Base-by-base conservation (phyloP, 805 yeast species). In the Wickerhamiella nectarea region DNA sequence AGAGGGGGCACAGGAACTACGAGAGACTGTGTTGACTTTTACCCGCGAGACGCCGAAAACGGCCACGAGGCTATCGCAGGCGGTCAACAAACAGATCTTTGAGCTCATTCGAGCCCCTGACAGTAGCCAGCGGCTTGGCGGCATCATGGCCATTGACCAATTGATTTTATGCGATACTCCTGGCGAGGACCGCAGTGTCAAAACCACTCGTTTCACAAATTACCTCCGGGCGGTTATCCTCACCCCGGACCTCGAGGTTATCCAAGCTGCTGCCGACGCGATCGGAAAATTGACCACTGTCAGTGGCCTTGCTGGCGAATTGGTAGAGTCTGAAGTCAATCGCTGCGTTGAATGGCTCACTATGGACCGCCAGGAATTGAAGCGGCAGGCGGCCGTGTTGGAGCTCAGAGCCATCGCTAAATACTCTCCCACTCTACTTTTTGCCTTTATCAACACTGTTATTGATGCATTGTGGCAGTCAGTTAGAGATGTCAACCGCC, bases 321-420 rank as follows among this genome's bases (percentile, higher is more conserved):
- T 89, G 59, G 95, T 91, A 21, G 96, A 89, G 49, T 81, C 76
- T 53, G 95, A 89, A 59, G 91, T 91, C 7, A 83, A 80, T 56
- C 71, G 82, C 39, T 84, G 95, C 33, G 69, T 89, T 41, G 98
- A 91, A 60, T 80, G 95, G 89, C 70, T 89, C 19, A 82, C 84
- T 26, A 71, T 80, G n/a, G 94, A 86, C 49, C 78, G 84, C 50
- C 85, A 80, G 54, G 95, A 85, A 53, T 72, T 74, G 36, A 51
- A 56, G 26, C 74, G 93, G 54, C 75, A 91, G 50, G 96, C 89
- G 57, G 95, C 96, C 0, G 94, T 96, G 1, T 67, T 89, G 43
- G 77, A 85, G 34, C 74, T 91, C 34, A 74, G 80, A 6, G 80
- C 95, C 0, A 70, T 91, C 48, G 95, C 95, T 0, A 75, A 75